Percentiles rank a stretch among this genome's conserved stretches.
phyloP scores from a whole-genome alignment of 1,284 basidiomycete genomes.

The Trametes versicolor region DNA sequence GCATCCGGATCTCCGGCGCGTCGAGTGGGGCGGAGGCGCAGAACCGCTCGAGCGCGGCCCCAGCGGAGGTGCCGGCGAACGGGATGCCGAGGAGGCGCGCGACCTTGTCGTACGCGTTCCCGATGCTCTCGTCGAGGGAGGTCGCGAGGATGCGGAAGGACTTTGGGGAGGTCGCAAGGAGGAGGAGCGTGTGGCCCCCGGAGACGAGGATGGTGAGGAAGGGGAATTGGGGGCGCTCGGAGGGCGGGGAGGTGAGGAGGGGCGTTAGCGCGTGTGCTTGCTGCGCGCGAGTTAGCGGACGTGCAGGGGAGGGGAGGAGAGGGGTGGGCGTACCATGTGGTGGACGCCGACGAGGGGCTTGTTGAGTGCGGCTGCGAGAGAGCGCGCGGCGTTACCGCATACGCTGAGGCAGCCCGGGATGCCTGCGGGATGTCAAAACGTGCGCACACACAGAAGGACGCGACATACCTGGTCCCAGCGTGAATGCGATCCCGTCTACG shows the following conservation, averaged over 20 bases:
- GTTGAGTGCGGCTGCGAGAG: constrained; percentile 77
- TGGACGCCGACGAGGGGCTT: constrained; percentile 92
- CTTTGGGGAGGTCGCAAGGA: constrained; percentile 71
- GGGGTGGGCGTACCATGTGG: constrained; percentile 80
- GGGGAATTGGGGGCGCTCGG: constrained; percentile 74
- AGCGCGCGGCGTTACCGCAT: constrained; percentile 82
- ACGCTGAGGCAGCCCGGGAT: constrained; percentile 86
- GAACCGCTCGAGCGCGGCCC: constrained; percentile 82
- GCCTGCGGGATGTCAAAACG: constrained; percentile 49
- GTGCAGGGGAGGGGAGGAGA: not conserved
- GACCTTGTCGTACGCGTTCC: constrained; percentile 83
- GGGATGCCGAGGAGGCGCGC: constrained; percentile 74
- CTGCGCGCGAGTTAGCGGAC: constrained; percentile 51
- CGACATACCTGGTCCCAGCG: constrained; percentile 82
- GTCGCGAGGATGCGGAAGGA: constrained; percentile 80
- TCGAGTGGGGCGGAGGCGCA: constrained; percentile 52
- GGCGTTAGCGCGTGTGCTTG: constrained; percentile 95
- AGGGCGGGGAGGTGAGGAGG: constrained; percentile 68
- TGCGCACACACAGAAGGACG: not conserved
- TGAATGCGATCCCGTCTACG: constrained; percentile 90
- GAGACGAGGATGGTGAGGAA: constrained; percentile 90
- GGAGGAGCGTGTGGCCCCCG: constrained; percentile 90
- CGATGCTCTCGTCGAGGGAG: constrained; percentile 82
- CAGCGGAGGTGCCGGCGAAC: constrained; percentile 70
- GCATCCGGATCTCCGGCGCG: constrained; percentile 44